Conservation (phyloP, 2,329 filamentous ascomycete genomes). For the Diplodia seriata region DNA sequence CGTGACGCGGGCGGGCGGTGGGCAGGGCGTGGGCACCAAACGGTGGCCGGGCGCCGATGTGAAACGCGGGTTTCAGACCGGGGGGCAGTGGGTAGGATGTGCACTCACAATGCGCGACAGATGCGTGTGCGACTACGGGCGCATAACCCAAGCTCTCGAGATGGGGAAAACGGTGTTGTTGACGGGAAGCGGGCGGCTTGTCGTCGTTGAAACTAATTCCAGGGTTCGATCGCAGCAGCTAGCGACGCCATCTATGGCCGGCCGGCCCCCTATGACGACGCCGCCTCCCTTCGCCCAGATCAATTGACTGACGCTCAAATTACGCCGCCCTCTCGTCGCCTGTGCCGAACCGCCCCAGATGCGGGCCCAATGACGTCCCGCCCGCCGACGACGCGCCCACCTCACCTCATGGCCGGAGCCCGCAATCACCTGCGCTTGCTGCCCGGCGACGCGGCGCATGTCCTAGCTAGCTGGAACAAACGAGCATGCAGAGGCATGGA, state of each 20-base stretch:
- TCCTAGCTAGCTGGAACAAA: too few relatives aligned
- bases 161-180: neutral
- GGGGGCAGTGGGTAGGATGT: conserved; percentile 16
- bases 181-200: neutral
- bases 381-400: neutral
- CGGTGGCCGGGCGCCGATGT: conserved; percentile 24
- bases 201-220: conserved; percentile 12
- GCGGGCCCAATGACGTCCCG: conserved; percentile 28
- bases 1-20: conserved; percentile 20
- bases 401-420: conserved; percentile 8
- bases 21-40: conserved; percentile 29
- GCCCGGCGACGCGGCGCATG: neutral
- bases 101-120: conserved; percentile 24
- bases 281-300: conserved; percentile 24
- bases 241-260: neutral
- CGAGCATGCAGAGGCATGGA: neutral
- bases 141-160: neutral
- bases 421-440: neutral
- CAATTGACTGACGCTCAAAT: conserved; percentile 23
- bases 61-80: conserved; percentile 31
- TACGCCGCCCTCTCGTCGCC: conserved; percentile 19
- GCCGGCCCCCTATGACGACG: conserved; percentile 25
- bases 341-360: conserved; percentile 2
- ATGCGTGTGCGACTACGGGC: neutral
- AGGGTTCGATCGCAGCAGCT: conserved; percentile 10